phyloP scores from a whole-genome alignment of 1,284 basidiomycete species.

The Moniliella sp. region DNA sequence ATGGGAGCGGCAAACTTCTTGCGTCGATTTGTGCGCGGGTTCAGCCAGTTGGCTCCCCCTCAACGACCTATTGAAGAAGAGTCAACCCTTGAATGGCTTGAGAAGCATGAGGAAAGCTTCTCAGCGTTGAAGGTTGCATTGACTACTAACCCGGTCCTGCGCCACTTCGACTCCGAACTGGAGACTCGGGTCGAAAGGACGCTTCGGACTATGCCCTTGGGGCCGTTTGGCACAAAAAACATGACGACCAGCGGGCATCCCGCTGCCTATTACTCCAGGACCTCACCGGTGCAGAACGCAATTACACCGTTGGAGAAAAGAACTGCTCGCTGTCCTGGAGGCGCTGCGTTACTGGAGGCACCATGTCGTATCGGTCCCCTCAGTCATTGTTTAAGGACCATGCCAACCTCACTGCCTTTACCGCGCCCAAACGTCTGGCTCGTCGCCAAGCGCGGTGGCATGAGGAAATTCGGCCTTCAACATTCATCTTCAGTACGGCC shows the following conservation, averaged over 20 bases:
- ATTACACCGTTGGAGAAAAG: slow-evolving; percentile 1
- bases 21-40: neutral
- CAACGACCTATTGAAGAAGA: slow-evolving; percentile 1
- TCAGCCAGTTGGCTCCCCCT: neutral
- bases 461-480: neutral
- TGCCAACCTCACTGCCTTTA: slow-evolving; percentile 1
- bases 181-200: slow-evolving; percentile 25
- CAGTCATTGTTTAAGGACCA: slow-evolving; percentile 1
- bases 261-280: slow-evolving; percentile 1
- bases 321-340: slow-evolving; percentile 1
- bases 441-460: slow-evolving; percentile 1
- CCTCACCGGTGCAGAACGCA: neutral
- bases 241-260: neutral
- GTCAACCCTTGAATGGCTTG: slow-evolving; percentile 8
- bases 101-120: slow-evolving; percentile 27
- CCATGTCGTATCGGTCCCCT: neutral
- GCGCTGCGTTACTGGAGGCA: slow-evolving; percentile 1
- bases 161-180: slow-evolving; percentile 30
- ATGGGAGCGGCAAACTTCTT: slow-evolving; percentile 1
- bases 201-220: slow-evolving; percentile 7
- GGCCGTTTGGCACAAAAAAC: neutral
- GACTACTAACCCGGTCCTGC: slow-evolving; percentile 32
- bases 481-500: neutral
- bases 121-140: slow-evolving; percentile 32
- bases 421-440: neutral